Evolutionary conservation across 169 alveolate species (phyloP).

Genomic region (Cryptosporidium canis): DNA sequence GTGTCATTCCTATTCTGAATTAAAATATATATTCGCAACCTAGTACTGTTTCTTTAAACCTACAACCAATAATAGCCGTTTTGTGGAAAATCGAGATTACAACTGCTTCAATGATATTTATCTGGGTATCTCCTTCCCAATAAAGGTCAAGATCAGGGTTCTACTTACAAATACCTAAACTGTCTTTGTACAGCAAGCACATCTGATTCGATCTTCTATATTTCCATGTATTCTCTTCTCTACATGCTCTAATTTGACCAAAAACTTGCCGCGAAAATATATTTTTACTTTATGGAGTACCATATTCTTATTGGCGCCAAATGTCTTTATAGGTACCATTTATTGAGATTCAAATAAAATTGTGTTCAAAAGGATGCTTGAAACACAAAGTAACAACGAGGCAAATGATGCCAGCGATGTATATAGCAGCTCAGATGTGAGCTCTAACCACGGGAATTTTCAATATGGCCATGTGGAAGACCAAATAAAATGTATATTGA

Average conservation of each 20-base stretch:
- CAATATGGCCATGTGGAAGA: neutral
- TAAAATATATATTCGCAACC: too few relatives aligned
- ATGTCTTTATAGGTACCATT: neutral
- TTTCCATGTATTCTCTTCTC: too few relatives aligned
- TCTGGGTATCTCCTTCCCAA: too few relatives aligned
- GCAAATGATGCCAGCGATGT: neutral
- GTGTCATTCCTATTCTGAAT: too few relatives aligned
- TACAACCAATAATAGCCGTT: too few relatives aligned
- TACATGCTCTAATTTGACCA: neutral
- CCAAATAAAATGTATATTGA: conserved; percentile 1
- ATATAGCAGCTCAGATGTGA: neutral
- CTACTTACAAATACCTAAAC: too few relatives aligned
- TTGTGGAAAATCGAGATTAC: too few relatives aligned
- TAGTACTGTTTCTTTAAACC: too few relatives aligned
- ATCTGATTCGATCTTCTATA: too few relatives aligned
- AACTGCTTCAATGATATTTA: too few relatives aligned
- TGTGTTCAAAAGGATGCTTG: conserved; percentile 10
- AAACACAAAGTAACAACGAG: neutral
- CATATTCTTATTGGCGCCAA: neutral
- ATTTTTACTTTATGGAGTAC: neutral
- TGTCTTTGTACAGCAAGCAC: too few relatives aligned
- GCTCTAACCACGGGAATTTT: neutral
- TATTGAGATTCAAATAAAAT: neutral
- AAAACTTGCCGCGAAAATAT: neutral
- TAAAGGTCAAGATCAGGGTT: too few relatives aligned